Percentiles rank a stretch among this genome's conserved stretches.
phyloP scores from a whole-genome alignment of 2,329 filamentous ascomycete species.

The Fusarium nelsonii region DNA sequence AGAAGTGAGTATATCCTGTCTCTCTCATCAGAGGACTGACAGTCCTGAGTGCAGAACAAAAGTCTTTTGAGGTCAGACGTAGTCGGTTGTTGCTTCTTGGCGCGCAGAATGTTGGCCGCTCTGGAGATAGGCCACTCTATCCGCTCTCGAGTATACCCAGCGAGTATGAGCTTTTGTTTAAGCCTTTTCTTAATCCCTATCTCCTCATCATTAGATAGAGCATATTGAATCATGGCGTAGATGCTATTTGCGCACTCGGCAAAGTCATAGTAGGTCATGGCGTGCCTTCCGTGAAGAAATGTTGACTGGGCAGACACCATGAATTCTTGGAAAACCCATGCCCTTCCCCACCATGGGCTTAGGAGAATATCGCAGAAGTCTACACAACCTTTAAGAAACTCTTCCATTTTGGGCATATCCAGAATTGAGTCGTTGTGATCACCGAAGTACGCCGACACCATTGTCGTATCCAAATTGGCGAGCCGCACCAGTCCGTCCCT shows the following conservation, averaged over 20 bases:
- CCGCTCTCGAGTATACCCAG: neutral
- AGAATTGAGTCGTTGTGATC: too few species aligned
- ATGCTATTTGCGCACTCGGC: too few species aligned
- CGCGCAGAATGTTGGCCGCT: neutral
- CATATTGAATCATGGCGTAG: too few species aligned
- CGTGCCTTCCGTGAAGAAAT: neutral
- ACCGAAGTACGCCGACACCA: too few species aligned
- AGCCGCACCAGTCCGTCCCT: neutral
- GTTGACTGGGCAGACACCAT: neutral
- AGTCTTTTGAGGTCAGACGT: neutral
- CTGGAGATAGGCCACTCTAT: accelerated
- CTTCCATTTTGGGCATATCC: accelerated
- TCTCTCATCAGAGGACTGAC: neutral
- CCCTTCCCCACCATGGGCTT: constrained; percentile 18
- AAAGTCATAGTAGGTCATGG: accelerated
- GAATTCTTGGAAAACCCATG: constrained; percentile 25
- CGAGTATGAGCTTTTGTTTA: neutral
- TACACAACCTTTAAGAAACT: neutral
- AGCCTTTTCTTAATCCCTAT: neutral
- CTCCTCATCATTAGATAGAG: too few species aligned
- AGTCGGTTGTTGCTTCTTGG: accelerated
- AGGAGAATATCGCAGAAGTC: accelerated
- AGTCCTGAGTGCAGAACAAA: accelerated
- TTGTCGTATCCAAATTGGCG: accelerated
- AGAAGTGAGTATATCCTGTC: constrained; percentile 14